Percentiles rank a stretch among this genome's conserved stretches.
Evolutionary conservation across 192 early-diverging fungal species (phyloP).

Genomic region (Entomortierella parvispora): DNA sequence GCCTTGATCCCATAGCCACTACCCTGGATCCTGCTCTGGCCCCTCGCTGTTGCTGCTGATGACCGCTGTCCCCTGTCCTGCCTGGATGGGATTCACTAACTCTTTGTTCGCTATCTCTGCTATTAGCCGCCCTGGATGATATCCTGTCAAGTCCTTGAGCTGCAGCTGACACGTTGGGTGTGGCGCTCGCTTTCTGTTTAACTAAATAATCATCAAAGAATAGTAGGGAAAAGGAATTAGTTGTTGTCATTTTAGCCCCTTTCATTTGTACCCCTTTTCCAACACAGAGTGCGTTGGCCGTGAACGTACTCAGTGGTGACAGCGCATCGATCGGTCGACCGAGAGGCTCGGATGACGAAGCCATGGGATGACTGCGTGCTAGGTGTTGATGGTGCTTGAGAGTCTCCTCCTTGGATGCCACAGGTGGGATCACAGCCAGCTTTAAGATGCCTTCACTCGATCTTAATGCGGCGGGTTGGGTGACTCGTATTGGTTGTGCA

Average conservation of each 20-base stretch:
- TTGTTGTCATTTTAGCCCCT: neutral
- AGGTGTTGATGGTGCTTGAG: conserved; percentile 22
- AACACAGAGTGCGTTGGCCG: neutral
- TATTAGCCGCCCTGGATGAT: no score
- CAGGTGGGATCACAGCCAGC: conserved; percentile 36
- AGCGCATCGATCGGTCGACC: conserved; percentile 30
- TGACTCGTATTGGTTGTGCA: no score
- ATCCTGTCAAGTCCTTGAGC: no score
- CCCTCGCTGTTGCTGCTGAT: neutral
- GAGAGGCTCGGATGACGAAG: conserved; percentile 17
- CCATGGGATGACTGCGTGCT: conserved; percentile 31
- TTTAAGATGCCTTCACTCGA: conserved; percentile 24
- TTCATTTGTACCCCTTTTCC: neutral
- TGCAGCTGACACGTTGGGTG: no score
- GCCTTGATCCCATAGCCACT: neutral
- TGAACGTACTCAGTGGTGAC: conserved; percentile 10
- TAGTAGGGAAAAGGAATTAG: neutral
- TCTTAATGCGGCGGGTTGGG: neutral
- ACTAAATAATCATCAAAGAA: no score
- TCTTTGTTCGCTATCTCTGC: no score
- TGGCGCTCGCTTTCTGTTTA: no score
- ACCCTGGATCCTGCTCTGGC: neutral
- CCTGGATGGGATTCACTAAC: neutral
- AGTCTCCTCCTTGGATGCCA: conserved; percentile 17
- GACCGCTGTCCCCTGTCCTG: neutral